Evolutionary conservation across 2,329 filamentous ascomycete genomes (phyloP).

Genomic region (Rutstroemia sp.): DNA sequence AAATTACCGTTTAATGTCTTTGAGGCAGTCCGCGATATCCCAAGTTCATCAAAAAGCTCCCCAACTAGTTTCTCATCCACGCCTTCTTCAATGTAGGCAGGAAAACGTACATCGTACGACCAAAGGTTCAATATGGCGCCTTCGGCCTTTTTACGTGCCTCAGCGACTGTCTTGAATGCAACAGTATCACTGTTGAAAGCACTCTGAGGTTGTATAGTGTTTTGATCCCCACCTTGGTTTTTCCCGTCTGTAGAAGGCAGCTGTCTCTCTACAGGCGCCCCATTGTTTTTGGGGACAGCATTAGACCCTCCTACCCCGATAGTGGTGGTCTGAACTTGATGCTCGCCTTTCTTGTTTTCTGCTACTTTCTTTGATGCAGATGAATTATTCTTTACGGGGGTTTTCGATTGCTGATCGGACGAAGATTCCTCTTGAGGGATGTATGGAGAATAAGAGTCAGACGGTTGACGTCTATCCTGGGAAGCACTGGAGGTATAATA

Average conservation of each 20-base stretch:
- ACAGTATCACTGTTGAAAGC: not conserved
- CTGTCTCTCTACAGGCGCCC: not conserved
- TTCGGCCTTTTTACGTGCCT: constrained; percentile 47
- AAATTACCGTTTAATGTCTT: constrained; percentile 7
- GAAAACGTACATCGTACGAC: constrained; percentile 62
- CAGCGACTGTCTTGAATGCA: constrained; percentile 14
- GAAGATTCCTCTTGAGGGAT: constrained; percentile 13
- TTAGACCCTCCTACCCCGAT: not conserved
- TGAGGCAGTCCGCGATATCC: constrained; percentile 36
- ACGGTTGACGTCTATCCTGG: constrained; percentile 16
- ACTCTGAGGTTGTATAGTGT: not conserved
- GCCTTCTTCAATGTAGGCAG: constrained; percentile 66
- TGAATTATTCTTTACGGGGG: not conserved
- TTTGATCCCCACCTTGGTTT: not conserved
- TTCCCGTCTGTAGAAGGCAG: not conserved
- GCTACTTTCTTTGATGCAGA: not conserved
- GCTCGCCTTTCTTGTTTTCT: not conserved
- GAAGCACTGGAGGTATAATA: constrained; percentile 17
- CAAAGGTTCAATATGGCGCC: constrained; percentile 59
- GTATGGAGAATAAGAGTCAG: constrained; percentile 25
- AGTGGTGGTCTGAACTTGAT: not conserved
- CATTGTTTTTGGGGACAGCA: not conserved
- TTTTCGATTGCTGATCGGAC: constrained; percentile 12
- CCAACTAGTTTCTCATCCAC: constrained; percentile 57
- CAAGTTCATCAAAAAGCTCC: constrained; percentile 60